Conservation (phyloP, 2,329 filamentous ascomycete species). For the Apiospora arundinis region DNA sequence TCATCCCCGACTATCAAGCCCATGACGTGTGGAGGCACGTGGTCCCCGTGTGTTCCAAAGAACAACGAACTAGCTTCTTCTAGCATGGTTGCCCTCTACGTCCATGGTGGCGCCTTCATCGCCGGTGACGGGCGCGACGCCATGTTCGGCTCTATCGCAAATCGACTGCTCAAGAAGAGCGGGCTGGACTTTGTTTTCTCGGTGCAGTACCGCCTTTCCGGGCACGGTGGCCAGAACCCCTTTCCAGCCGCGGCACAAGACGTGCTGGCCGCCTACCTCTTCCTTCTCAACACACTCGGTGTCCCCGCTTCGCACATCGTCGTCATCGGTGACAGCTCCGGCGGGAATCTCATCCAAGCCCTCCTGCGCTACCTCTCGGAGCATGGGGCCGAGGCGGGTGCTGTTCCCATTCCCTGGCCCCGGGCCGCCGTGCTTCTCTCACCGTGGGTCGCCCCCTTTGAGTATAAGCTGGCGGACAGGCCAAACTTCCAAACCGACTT, state of each 20-base stretch:
- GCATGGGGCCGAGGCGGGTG: slow-evolving; percentile 38
- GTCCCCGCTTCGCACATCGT: slow-evolving; percentile 47
- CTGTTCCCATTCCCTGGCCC: slow-evolving; percentile 30
- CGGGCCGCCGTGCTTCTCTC: slow-evolving; percentile 44
- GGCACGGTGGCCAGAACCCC: slow-evolving; percentile 35
- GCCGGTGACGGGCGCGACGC: slow-evolving; percentile 31
- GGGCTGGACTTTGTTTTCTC: slow-evolving; percentile 44
- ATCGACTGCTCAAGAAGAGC: slow-evolving; percentile 34
- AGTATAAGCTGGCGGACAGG: slow-evolving; percentile 24
- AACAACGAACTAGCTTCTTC: neutral
- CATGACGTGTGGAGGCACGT: slow-evolving; percentile 37
- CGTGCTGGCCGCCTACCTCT: slow-evolving; percentile 47
- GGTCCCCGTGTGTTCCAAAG: slow-evolving; percentile 32
- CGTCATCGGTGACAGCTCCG: slow-evolving; percentile 53
- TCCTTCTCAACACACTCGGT: slow-evolving; percentile 45
- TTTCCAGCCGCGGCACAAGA: slow-evolving; percentile 56
- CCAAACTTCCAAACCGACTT: slow-evolving; percentile 43
- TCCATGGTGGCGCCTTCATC: slow-evolving; percentile 39
- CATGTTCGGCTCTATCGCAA: slow-evolving; percentile 21
- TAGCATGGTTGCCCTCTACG: slow-evolving; percentile 31
- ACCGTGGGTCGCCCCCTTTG: slow-evolving; percentile 30
- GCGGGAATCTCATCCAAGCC: slow-evolving; percentile 48
- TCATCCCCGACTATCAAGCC: slow-evolving; percentile 29
- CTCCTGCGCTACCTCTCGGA: slow-evolving; percentile 52
- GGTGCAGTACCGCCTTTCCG: slow-evolving; percentile 52